Percentiles rank a stretch among this genome's conserved stretches.
Evolutionary conservation across 1,139 yeast species (phyloP).

Genomic region (Scheffersomyces parashehatae): DNA sequence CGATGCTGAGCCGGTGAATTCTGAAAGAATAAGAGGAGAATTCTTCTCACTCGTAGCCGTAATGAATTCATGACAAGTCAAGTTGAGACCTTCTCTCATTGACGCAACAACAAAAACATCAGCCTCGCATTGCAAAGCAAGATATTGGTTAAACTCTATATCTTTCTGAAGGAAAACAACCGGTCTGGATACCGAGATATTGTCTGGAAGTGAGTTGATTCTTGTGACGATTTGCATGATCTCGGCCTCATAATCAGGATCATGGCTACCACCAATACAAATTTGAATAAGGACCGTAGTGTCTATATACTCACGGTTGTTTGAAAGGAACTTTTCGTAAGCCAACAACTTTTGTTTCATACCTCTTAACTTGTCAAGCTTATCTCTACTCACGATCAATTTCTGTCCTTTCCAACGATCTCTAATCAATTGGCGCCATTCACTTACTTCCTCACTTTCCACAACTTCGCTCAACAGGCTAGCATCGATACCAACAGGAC

Average conservation of each 20-base stretch:
- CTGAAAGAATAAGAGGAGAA: constrained; percentile 85
- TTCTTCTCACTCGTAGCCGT: constrained; percentile 71
- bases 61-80: constrained; percentile 93
- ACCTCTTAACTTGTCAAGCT: constrained; percentile 85
- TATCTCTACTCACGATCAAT: constrained; percentile 84
- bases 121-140: constrained; percentile 85
- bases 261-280: constrained; percentile 60
- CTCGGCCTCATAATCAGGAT: constrained; percentile 65
- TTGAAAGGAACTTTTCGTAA: constrained; percentile 72
- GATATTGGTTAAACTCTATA: constrained; percentile 82
- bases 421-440: constrained; percentile 72
- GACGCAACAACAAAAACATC: constrained; percentile 86
- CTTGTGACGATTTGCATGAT: constrained; percentile 78
- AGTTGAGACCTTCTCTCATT: constrained; percentile 93
- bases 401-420: constrained; percentile 75
- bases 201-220: constrained; percentile 73
- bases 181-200: constrained; percentile 78
- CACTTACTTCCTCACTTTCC: constrained; percentile 51
- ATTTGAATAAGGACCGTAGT: constrained; percentile 80
- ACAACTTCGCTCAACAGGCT: constrained; percentile 51
- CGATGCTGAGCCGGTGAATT: constrained; percentile 92
- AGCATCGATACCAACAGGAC: constrained; percentile 90
- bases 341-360: constrained; percentile 85
- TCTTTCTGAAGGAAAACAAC: constrained; percentile 87
- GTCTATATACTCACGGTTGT: constrained; percentile 70